Base-by-base conservation (phyloP, 495 filamentous ascomycete species). In the Neurospora sp. region DNA sequence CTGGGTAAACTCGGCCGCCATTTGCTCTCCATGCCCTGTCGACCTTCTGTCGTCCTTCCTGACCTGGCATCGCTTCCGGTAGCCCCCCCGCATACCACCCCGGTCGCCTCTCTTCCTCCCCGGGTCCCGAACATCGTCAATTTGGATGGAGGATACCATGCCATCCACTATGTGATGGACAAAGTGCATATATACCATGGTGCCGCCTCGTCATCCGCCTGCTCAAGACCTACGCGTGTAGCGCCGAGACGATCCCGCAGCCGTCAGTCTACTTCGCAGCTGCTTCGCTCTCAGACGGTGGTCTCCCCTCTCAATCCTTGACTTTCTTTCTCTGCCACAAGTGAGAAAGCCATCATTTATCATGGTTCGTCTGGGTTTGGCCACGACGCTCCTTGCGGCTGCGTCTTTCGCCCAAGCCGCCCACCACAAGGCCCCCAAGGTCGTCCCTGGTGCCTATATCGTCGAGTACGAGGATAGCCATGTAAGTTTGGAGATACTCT, bases 401-500 rank as follows among this genome's bases (percentile, higher is more conserved):
- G 74, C 76, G 10, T 71, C 75, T 69, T 75, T 79, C 70, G 79
- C 76, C 70, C 75, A 76, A 39, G 78, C 78, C 70, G 74, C 76
- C 76, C 31, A 74, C 71, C 70, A 69, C 74, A 69, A 73, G 66
- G 78, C 74, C 5, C 78, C 79, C 2, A 34, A 45, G 4, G 71
- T 77, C 39, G 74, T 86, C 70, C 76, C 83, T 24, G 84, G 84
- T 17, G 83, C 83, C 7, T 86, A 85, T 77, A 84, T 86, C 73
- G 80, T 86, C 69, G 84, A 86, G 74, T 85, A 85, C 74, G 83
- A 85, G 69, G 80, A 83, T 62, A 79, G 81, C 69, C 78, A 81
- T 77, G 84, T 85, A 79, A 76, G 80, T 71, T 71, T 72, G 71
- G 45, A 69, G 70, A 74, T 28, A 71, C 38, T 24, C 3, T 42